Conservation (phyloP, 805 yeast genomes). For the Komagataella pseudopastoris region DNA sequence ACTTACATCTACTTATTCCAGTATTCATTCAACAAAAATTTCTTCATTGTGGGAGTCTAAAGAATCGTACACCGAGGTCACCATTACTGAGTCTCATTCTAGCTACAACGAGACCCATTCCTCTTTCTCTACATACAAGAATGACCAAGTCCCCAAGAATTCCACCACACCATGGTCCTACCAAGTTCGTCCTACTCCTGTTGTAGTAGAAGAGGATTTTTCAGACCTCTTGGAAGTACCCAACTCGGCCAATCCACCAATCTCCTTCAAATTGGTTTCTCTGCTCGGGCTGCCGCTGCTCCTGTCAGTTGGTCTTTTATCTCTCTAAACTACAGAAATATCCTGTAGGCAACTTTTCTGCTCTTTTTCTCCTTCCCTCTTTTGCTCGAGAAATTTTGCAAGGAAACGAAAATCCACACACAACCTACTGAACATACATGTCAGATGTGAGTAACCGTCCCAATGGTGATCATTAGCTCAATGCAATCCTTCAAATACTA, state of each 20-base stretch:
- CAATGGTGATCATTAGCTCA: not conserved
- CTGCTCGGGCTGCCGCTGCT: not conserved
- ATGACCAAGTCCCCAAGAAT: not conserved
- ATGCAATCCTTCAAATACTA: not conserved
- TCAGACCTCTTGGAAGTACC: not conserved
- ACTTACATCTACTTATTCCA: not conserved
- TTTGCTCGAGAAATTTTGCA: not conserved
- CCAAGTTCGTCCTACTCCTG: not conserved
- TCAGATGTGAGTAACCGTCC: conserved; percentile 1
- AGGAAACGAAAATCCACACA: not conserved
- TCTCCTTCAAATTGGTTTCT: not conserved
- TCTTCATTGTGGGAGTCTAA: not conserved
- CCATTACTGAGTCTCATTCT: not conserved
- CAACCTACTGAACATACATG: not conserved
- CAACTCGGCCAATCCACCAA: not conserved
- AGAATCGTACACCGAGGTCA: not conserved
- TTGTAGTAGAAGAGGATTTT: not conserved
- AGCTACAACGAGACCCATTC: not conserved
- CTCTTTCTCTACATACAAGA: not conserved
- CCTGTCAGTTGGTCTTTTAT: not conserved
- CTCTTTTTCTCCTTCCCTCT: not conserved
- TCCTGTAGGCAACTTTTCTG: not conserved
- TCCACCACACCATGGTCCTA: not conserved
- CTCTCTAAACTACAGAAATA: not conserved
- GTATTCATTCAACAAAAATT: not conserved